Base-by-base conservation (phyloP, 2,329 filamentous ascomycete genomes). In the Aureobasidium sp. region DNA sequence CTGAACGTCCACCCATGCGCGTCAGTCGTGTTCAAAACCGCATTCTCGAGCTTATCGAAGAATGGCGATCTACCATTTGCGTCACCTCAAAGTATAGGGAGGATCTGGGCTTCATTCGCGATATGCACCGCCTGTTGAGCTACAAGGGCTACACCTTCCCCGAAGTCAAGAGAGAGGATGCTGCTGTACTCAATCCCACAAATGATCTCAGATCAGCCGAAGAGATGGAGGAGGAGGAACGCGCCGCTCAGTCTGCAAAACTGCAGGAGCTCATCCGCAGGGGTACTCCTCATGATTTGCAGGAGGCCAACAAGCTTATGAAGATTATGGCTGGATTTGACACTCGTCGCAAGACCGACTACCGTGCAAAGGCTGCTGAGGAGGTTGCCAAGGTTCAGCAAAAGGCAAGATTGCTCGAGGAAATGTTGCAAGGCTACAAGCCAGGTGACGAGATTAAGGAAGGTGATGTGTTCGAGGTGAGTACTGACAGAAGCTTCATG, bases 261-360 rank as follows among this genome's bases (percentile, higher is more conserved):
- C 82, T 99, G 21, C 94, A 99, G 72, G 94, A 99, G 76, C 81
- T 99, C 59, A 97, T 99, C 71, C 87, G 94, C 64, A 83, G 94
- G 67, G 94, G 94, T 60, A 87, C 90, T 5, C 94, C 94, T 30
- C 89, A 95, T 66, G 94, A 99, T 73, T 78, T 99, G 63, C 93
- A 97, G 73, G 94, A 99, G 78, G 94, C 94, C 59, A 99, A 97
- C 72, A 87, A 91, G 68, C 81, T 99, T 59, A 99, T 99, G 94
- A 99, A 99, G 77, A 84, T 99, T 67, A 97, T 99, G 94, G 94
- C 94, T 59, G 94, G 94, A 65, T 99, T 90, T 75, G 94, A 99
- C 74, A 97, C 90, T 62, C 82, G 92, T 68, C 89, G 91, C 73
- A 97, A 97, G 78, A 97, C 94, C 1, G 93, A 99, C 77, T 99